Evolutionary conservation across 768 basidiomycete species (phyloP), one percentile per base, ranked within the genome.

Genomic region (Tephrocybe sp.): DNA sequence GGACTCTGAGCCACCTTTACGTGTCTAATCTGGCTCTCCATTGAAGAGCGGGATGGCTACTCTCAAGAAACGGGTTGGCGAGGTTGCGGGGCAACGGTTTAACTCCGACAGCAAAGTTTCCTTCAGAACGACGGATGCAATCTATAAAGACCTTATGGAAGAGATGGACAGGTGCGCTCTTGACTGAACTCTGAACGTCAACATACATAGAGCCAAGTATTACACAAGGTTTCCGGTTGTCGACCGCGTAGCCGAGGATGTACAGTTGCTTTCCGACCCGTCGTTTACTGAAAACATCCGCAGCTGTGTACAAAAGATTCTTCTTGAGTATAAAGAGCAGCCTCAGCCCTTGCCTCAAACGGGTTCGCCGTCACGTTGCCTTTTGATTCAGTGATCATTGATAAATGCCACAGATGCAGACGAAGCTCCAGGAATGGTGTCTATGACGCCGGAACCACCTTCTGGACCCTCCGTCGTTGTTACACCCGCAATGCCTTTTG

Each of bases 131-230:
- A 76, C 76, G 41, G 84, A 86, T 2, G 65, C 66, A 9, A 68
- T 81, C n/a, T 72, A 80, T 55, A 70, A 76, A 50, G 87, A 88
- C 56, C 67, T 90, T 12, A 76, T 84, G 72, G 85, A 87, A 41
- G 86, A 90, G 61, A 71, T 90, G 24, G 85, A 88, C 65, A 77
- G 86, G 87, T 83, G 46, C 57, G 68, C 56, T 41, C 32, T 45
- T 18, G 33, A 23, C 28, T 21, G 25, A 51, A 37, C 15, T 18
- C 8, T 45, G 2, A 17, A 14, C 5, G 17, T 3, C 38, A 18
- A 21, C n/a, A 6, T 39, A 6, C 18, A 30, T 5, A 30, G 20
- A 17, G 7, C 38, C 23, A 37, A 14, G 21, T 33, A 38, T n/a
- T 30, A 20, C 6, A 39, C 54, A 61, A 87, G 86, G 52, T 86